A percentile compares a stretch with the other conserved stretches of the same genome.
These are phyloP conservation scores for Fagopyrum tataricum DNA, from an alignment of 148 eudicot species.

Conservation along the genomic window DNA sequence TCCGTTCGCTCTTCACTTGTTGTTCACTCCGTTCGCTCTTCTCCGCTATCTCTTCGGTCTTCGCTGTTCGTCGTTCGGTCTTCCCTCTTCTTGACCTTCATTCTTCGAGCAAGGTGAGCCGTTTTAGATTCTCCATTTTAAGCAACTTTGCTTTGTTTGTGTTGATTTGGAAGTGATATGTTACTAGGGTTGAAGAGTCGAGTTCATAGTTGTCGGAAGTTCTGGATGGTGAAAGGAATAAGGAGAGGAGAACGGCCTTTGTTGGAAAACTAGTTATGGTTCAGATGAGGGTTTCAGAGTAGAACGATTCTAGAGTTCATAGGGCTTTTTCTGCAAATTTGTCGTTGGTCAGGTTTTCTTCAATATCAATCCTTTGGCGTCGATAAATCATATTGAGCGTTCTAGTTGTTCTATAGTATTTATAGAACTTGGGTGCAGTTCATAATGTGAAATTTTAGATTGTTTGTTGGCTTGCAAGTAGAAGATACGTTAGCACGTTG, in stretches of 20 bases:
- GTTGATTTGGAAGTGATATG: no score
- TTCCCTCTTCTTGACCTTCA: no score
- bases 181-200: slow-evolving; percentile 57
- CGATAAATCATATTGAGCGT: not conserved
- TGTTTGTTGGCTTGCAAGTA: not conserved
- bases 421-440: not conserved
- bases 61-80: no score
- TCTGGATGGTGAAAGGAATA: slow-evolving; percentile 19
- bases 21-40: no score
- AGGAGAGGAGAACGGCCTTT: slow-evolving; percentile 24
- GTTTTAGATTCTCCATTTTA: no score
- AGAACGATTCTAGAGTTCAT: slow-evolving; percentile 71
- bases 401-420: not conserved
- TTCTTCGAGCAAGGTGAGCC: no score
- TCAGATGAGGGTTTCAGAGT: slow-evolving; percentile 82
- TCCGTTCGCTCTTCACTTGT: no score
- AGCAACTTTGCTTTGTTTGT: no score
- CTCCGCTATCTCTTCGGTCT: no score
- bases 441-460: not conserved
- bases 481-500: not conserved
- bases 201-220: slow-evolving; percentile 8
- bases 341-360: slow-evolving; percentile 66
- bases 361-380: not conserved
- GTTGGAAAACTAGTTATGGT: slow-evolving; percentile 75
- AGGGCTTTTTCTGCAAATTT: slow-evolving; percentile 63